A percentile compares a stretch with the other conserved stretches of the same genome.
phyloP scores from a whole-genome alignment of 169 alveolate species.

The Plasmodium chabaudi region DNA sequence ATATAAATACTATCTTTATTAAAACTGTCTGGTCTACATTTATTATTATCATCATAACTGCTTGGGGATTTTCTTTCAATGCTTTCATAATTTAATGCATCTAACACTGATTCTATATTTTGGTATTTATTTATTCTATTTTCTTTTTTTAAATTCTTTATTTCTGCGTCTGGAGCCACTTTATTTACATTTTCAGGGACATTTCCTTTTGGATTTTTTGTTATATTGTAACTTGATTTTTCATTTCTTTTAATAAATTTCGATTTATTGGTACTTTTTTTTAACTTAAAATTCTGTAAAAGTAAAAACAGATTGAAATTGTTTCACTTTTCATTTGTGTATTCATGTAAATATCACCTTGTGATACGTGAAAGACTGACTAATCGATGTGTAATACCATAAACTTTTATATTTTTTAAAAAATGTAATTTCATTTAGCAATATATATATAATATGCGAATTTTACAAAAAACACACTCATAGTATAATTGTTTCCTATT shows the following conservation, averaged over 20 bases:
- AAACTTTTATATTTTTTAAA: too few species aligned
- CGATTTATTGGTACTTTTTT: too few species aligned
- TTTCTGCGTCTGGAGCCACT: neutral
- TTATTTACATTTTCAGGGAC: neutral
- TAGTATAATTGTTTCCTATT: neutral
- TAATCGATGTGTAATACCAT: too few species aligned
- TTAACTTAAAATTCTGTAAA: too few species aligned
- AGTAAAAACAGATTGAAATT: too few species aligned
- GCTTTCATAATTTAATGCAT: neutral
- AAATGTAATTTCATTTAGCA: too few species aligned
- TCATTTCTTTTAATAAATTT: neutral
- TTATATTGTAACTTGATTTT: neutral
- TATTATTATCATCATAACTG: neutral
- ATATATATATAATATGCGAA: neutral
- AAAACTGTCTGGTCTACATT: neutral
- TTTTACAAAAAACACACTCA: neutral
- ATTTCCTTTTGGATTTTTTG: neutral
- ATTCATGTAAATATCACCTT: too few species aligned
- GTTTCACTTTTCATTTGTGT: too few species aligned
- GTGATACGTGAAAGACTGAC: too few species aligned
- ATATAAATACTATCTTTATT: slow-evolving; percentile 11
- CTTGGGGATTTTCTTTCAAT: neutral
- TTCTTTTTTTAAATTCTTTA: neutral
- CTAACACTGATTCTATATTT: neutral
- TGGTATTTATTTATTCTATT: neutral